Conservation (phyloP, 2,329 filamentous ascomycete genomes). For the Venturia pyrina region DNA sequence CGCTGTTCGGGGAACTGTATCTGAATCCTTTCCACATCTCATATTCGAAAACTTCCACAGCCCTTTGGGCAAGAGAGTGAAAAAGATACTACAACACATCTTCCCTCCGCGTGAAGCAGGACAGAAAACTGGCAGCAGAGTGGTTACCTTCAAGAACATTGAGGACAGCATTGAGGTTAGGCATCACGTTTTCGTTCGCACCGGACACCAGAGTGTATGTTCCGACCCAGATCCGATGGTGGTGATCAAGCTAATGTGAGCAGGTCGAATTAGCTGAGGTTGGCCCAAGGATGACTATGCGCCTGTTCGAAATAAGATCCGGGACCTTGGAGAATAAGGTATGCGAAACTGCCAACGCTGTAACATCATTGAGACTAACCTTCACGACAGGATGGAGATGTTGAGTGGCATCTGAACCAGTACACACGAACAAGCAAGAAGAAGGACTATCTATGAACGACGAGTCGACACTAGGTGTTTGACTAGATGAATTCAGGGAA, state of each 20-base stretch:
- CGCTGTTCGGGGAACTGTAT: slow-evolving; percentile 74
- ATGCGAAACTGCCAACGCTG: background rate
- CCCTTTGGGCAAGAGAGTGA: slow-evolving; percentile 67
- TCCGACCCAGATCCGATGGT: slow-evolving; percentile 56
- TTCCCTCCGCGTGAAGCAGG: slow-evolving; percentile 80
- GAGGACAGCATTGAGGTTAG: slow-evolving; percentile 82
- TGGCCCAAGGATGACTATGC: slow-evolving; percentile 85
- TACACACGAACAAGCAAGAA: slow-evolving; percentile 90
- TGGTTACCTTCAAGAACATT: slow-evolving; percentile 90
- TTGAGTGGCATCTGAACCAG: slow-evolving; percentile 93
- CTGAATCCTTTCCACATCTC: slow-evolving; percentile 85
- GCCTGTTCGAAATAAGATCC: slow-evolving; percentile 82
- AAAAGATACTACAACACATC: slow-evolving; percentile 85
- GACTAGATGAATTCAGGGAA: background rate
- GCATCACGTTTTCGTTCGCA: slow-evolving; percentile 89
- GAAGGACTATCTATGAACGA: slow-evolving; percentile 73
- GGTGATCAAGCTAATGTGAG: slow-evolving; percentile 53
- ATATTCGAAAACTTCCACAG: slow-evolving; percentile 92
- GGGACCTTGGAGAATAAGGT: slow-evolving; percentile 76
- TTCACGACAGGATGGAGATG: slow-evolving; percentile 62
- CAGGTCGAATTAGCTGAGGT: background rate
- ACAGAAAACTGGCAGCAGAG: slow-evolving; percentile 74
- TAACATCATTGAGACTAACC: background rate
- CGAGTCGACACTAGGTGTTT: background rate
- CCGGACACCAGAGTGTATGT: slow-evolving; percentile 64